phyloP scores from a whole-genome alignment of 345 rosid genomes.

The Citrus sp. region DNA sequence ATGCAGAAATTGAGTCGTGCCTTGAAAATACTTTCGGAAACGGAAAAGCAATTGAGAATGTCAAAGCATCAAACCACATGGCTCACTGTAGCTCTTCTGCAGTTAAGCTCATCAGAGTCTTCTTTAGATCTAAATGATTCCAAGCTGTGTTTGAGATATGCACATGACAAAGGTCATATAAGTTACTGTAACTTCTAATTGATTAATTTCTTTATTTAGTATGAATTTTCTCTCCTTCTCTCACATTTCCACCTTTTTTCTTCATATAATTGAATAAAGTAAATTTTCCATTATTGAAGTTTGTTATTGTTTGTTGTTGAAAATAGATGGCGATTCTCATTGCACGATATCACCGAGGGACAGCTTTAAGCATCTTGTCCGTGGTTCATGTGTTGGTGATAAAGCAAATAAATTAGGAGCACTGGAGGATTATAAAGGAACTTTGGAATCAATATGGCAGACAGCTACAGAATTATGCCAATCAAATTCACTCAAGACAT shows the following conservation, averaged over 20 bases:
- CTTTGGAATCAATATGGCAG: slow-evolving; percentile 71
- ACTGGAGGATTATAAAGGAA: slow-evolving; percentile 40
- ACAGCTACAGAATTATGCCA: slow-evolving; percentile 57
- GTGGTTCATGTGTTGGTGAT: slow-evolving; percentile 40
- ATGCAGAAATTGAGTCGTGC: slow-evolving; percentile 70
- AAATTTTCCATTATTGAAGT: neutral
- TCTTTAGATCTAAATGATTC: slow-evolving; percentile 41
- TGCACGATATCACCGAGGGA: slow-evolving; percentile 52
- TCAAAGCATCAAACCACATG: slow-evolving; percentile 93
- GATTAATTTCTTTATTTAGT: neutral
- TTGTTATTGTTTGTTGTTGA: slow-evolving; percentile 11
- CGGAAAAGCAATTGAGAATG: slow-evolving; percentile 87
- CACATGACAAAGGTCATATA: slow-evolving; percentile 48
- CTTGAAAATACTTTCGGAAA: slow-evolving; percentile 81
- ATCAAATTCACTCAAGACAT: slow-evolving; percentile 68
- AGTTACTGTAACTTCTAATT: neutral
- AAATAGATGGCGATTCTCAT: slow-evolving; percentile 45
- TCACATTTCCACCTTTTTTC: neutral
- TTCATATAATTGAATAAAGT: neutral
- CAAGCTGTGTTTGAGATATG: slow-evolving; percentile 43
- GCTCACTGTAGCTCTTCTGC: slow-evolving; percentile 94
- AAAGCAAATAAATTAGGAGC: slow-evolving; percentile 31
- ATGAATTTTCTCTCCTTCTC: neutral
- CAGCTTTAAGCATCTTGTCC: slow-evolving; percentile 35
- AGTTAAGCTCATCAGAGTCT: slow-evolving; percentile 62